phyloP scores from a whole-genome alignment of 306 rosid species.

The Arachis hypogaea region DNA sequence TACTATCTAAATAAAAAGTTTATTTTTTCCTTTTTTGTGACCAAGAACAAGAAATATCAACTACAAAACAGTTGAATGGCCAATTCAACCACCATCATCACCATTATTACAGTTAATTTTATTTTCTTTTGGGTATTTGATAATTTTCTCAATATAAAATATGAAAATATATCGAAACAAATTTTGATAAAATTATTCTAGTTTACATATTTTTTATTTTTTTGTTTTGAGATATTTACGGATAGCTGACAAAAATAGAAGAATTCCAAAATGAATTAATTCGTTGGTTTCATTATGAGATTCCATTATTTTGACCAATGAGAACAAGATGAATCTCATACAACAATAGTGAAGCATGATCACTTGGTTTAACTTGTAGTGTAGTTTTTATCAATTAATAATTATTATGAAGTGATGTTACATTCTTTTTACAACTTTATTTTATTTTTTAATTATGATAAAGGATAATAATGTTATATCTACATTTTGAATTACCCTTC shows the following conservation, averaged over 20 bases:
- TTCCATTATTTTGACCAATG: slow-evolving; percentile 6
- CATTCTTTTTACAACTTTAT: no score
- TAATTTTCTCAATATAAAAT: no score
- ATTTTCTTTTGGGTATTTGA: no score
- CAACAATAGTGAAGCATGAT: background rate
- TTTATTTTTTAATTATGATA: no score
- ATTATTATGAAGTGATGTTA: background rate
- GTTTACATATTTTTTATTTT: no score
- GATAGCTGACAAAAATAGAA: slow-evolving; percentile 11
- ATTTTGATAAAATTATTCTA: no score
- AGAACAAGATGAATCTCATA: slow-evolving; percentile 5
- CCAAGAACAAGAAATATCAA: background rate
- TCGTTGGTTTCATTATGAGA: background rate
- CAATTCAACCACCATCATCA: slow-evolving; percentile 30
- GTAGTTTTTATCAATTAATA: no score
- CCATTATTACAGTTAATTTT: background rate
- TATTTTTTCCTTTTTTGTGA: slow-evolving; percentile 28
- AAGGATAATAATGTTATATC: no score
- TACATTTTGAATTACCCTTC: no score
- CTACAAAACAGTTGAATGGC: background rate
- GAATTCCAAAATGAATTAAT: background rate
- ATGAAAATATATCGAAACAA: no score
- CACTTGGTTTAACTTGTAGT: background rate
- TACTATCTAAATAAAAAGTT: background rate
- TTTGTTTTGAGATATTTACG: no score